A percentile compares a stretch with the other conserved stretches of the same genome.
phyloP scores from a whole-genome alignment of 345 rosid genomes.

The Cardiospermum halicacabum region DNA sequence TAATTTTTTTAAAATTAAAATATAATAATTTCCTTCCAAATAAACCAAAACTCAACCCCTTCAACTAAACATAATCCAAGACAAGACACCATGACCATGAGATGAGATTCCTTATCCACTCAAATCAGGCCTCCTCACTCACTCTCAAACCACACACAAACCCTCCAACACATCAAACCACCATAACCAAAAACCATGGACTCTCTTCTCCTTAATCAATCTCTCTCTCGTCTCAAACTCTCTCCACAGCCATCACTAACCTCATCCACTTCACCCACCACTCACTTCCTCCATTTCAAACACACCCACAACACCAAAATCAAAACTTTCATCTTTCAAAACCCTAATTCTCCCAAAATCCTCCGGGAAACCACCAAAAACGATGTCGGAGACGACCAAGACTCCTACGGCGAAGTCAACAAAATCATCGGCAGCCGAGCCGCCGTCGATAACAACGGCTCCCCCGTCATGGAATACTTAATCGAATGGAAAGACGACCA shows the following conservation, averaged over 20 bases:
- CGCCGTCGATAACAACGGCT: conserved; percentile 27
- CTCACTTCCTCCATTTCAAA: conserved; percentile 14
- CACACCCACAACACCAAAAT: conserved; percentile 5
- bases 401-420: conserved; percentile 68
- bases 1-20: too few relatives aligned
- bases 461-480: conserved; percentile 68
- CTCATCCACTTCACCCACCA: conserved; percentile 11
- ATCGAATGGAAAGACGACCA: conserved; percentile 94
- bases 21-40: too few relatives aligned
- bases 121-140: neutral
- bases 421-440: conserved; percentile 74
- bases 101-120: conserved; percentile 41
- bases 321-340: conserved; percentile 37
- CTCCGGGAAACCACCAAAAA: conserved; percentile 6
- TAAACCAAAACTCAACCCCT: too few relatives aligned
- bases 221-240: conserved; percentile 41
- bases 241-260: conserved; percentile 8
- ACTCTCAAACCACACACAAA: neutral
- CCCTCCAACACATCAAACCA: neutral
- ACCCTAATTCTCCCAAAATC: conserved; percentile 38
- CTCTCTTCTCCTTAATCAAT: conserved; percentile 38
- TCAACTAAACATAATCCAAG: neutral
- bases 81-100: conserved; percentile 2
- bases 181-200: conserved; percentile 30
- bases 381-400: conserved; percentile 14